Evolutionary conservation across 208 protist genomes (phyloP).

Genomic region (Baffinella frigidus): DNA sequence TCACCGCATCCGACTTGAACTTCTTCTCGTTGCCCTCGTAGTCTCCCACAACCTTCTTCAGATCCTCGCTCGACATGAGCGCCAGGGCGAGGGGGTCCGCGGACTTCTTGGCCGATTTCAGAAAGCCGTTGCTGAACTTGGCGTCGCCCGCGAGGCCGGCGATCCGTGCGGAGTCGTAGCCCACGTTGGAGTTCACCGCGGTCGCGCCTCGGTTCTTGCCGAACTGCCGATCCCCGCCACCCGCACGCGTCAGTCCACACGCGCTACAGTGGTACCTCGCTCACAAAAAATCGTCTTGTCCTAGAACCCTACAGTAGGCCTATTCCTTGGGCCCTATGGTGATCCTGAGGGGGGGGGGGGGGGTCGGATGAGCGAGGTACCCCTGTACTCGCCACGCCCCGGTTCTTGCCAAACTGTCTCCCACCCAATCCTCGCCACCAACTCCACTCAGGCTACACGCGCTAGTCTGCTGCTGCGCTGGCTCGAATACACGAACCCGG

Average conservation of each 20-base stretch:
- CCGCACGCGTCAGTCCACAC: neutral
- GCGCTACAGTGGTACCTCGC: neutral
- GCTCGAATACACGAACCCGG: too few species aligned
- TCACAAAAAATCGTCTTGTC: neutral
- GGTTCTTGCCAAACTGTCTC: too few species aligned
- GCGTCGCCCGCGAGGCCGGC: conserved; percentile 24
- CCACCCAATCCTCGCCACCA: too few species aligned
- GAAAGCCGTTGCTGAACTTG: conserved; percentile 36
- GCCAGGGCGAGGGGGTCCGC: neutral
- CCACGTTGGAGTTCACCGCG: conserved; percentile 2
- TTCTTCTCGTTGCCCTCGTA: neutral
- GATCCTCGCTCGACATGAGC: neutral
- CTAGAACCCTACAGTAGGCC: too few species aligned
- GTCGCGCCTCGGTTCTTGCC: conserved; percentile 48
- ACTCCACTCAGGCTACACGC: too few species aligned
- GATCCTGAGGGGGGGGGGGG: too few species aligned
- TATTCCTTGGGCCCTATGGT: too few species aligned
- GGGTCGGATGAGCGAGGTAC: too few species aligned
- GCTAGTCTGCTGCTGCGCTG: too few species aligned
- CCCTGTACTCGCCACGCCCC: too few species aligned
- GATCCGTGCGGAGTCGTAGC: conserved; percentile 16
- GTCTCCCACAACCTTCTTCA: neutral
- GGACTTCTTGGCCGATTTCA: neutral
- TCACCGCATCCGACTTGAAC: neutral
- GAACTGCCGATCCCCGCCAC: neutral